Conservation (phyloP, 176 grass and related monocot species). For the Carex littledalei region DNA sequence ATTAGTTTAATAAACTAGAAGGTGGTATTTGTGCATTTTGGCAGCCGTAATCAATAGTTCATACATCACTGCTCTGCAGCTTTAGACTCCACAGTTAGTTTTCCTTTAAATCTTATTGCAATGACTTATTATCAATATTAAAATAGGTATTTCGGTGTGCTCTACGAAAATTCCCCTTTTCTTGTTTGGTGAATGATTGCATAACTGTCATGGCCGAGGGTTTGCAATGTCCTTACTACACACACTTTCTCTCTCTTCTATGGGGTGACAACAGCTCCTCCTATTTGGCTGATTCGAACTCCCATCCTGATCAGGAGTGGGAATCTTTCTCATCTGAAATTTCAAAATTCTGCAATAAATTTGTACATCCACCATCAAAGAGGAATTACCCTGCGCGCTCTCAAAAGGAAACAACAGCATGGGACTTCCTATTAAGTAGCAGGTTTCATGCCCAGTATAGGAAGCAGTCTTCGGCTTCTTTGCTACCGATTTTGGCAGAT, state of each 20-base stretch:
- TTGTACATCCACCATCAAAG: constrained; percentile 35
- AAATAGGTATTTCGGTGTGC: constrained; percentile 78
- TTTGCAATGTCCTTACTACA: constrained; percentile 56
- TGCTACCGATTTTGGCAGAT: constrained; percentile 34
- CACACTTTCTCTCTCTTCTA: constrained; percentile 67
- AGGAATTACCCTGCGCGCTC: constrained; percentile 12
- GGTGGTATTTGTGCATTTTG: not conserved
- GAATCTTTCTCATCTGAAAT: constrained; percentile 68
- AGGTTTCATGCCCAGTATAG: constrained; percentile 61
- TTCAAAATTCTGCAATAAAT: constrained; percentile 52
- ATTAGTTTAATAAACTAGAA: not conserved
- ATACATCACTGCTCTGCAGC: not conserved
- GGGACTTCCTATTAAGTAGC: constrained; percentile 80
- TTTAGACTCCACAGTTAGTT: not conserved
- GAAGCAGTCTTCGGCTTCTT: constrained; percentile 37
- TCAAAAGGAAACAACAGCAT: constrained; percentile 33
- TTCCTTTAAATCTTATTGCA: not conserved
- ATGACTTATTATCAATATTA: not conserved
- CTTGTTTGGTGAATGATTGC: constrained; percentile 81
- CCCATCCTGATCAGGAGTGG: constrained; percentile 70
- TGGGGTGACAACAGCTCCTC: constrained; percentile 68
- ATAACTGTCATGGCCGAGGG: constrained; percentile 86
- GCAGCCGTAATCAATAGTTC: not conserved
- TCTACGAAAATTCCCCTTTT: constrained; percentile 58
- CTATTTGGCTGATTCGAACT: constrained; percentile 37